These are phyloP conservation scores for Pythium pectinolyticum DNA, from an alignment of 352 stramenopile genomes.

Conservation along the genomic window DNA sequence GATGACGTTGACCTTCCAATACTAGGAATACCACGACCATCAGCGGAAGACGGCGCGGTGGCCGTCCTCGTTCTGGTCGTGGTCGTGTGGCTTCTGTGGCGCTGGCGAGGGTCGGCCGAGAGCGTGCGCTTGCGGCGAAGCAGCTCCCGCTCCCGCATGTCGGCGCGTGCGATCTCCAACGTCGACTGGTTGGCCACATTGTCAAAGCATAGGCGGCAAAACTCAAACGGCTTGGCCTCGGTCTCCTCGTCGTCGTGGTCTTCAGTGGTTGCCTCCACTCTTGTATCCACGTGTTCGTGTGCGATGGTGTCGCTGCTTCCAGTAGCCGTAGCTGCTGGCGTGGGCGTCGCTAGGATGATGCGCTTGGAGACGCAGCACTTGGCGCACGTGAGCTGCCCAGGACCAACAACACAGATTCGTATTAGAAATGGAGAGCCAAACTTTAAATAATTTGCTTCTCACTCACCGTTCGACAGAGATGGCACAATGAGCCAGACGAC, in stretches of 20 bases:
- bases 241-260: not conserved
- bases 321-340: too few relatives aligned
- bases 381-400: conserved; percentile 16
- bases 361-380: conserved; percentile 23
- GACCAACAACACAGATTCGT: not conserved
- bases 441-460: not conserved
- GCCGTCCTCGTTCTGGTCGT: conserved; percentile 11
- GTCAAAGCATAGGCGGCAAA: conserved; percentile 22
- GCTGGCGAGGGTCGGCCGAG: conserved; percentile 1
- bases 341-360: conserved; percentile 22
- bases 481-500: conserved; percentile 16
- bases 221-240: conserved; percentile 8
- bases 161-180: conserved; percentile 13
- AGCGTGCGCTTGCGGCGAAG: conserved; percentile 5
- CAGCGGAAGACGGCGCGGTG: not conserved
- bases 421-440: not conserved
- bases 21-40: too few relatives aligned
- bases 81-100: conserved; percentile 18
- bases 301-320: too few relatives aligned
- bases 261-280: too few relatives aligned
- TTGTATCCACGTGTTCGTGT: too few relatives aligned
- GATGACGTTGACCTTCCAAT: too few relatives aligned
- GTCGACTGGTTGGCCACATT: conserved; percentile 22
- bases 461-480: conserved; percentile 25
- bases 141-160: conserved; percentile 17